Conservation (phyloP, 78 protist genomes). For the Planoprotostelium fungivorum region DNA sequence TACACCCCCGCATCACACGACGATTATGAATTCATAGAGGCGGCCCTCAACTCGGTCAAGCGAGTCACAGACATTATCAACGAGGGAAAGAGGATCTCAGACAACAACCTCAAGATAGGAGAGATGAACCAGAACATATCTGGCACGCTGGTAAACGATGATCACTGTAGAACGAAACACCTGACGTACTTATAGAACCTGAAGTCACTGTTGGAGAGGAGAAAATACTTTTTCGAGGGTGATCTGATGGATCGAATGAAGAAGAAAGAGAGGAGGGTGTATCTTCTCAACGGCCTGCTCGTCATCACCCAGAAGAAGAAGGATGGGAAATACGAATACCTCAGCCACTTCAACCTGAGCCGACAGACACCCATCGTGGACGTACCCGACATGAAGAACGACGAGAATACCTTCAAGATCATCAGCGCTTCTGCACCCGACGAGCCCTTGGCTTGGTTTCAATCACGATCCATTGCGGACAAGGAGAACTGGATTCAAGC, state of each 20-base stretch:
- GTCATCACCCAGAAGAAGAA: background rate
- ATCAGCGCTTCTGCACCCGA: background rate
- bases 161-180: too few relatives aligned
- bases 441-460: background rate
- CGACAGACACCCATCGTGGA: background rate
- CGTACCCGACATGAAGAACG: background rate
- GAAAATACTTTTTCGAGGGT: background rate
- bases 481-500: background rate
- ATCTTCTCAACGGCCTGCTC: background rate
- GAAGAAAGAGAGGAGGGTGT: background rate
- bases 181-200: too few relatives aligned
- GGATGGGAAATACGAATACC: background rate
- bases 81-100: constrained; percentile 43
- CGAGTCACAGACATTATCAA: constrained; percentile 19
- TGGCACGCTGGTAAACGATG: background rate
- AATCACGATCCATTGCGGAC: background rate
- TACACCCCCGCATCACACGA: constrained; percentile 19
- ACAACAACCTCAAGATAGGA: constrained; percentile 2
- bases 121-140: background rate
- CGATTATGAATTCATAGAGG: constrained; percentile 19
- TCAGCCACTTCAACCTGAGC: background rate
- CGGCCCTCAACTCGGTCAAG: constrained; percentile 18
- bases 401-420: background rate
- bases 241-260: background rate
- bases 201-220: background rate